Evolutionary conservation across 345 rosid genomes (phyloP), one percentile per base, ranked within the genome.

Genomic region (Moricandia arvensis): DNA sequence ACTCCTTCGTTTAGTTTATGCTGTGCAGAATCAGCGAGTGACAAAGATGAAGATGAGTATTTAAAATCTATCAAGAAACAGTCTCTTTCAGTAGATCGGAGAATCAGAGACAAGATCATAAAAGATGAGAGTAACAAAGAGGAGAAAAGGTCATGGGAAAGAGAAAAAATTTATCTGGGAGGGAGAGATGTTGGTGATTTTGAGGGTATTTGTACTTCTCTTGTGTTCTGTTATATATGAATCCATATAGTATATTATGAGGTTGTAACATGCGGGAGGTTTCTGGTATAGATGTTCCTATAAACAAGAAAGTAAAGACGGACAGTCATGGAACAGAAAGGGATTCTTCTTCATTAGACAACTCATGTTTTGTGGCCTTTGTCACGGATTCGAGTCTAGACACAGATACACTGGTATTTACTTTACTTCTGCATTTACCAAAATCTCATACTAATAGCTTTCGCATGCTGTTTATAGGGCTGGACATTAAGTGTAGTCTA

Each of bases 231-330:
- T 47, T 47, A 5, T 45, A n/a, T 45, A 43, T 43, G 51, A 43
- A 13, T 43, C 51, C 16, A 45, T 13, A 47, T 47, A 47, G 18
- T 47, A 47, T 47, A 47, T 47, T 1, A 5, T 47, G 17, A n/a
- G 53, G 53, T 47, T 47, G 53, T 47, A 47, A 47, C 53, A 47
- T 1, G 53, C 7, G 53, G 49, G 49, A 12, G 11, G 49, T 41
- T 41, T 41, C 49, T 47, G 55, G 11, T 62, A n/a, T 16, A 72
- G 69, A 53, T 30, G 1, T 65, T 53, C 63, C 17, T n/a, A 29
- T 5, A 17, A 45, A 65, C 17, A 66, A 74, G 77, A 74, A 43
- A 65, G 45, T 27, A 5, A 67, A 59, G 59, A 73, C 3, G 34
- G 59, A 21, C 11, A 31, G 27, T 45, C 6, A 18, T 11, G 71